Conservation (phyloP, 768 basidiomycete genomes). For the Tulasnella calospora region DNA sequence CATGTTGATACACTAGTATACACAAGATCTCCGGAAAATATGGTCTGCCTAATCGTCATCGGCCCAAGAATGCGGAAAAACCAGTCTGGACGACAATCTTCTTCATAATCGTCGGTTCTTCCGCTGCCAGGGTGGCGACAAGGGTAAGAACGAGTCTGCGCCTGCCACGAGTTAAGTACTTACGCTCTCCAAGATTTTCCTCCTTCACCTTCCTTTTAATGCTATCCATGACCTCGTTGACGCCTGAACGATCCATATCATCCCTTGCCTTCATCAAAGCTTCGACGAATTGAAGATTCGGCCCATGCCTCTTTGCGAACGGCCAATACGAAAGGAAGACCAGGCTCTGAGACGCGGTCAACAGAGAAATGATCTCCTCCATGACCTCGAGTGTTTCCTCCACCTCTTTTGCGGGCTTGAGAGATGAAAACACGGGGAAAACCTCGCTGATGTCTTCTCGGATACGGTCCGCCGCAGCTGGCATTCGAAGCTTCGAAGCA, state of each 20-base stretch:
- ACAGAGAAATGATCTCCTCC: conserved; percentile 72
- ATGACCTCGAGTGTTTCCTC: conserved; percentile 80
- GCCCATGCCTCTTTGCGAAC: conserved; percentile 91
- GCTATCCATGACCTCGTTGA: conserved; percentile 88
- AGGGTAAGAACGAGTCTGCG: not conserved
- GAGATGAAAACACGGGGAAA: conserved; percentile 73
- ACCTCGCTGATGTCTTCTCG: conserved; percentile 72
- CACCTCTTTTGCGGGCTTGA: conserved; percentile 74
- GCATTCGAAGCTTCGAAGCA: conserved; percentile 80
- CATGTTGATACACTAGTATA: conserved; percentile 2
- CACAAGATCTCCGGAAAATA: not conserved
- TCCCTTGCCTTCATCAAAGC: conserved; percentile 81
- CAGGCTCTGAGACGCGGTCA: conserved; percentile 83
- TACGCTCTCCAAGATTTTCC: conserved; percentile 75
- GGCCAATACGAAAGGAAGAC: conserved; percentile 90
- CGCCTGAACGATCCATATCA: conserved; percentile 84
- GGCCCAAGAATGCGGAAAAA: conserved; percentile 63
- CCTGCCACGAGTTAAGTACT: conserved; percentile 37
- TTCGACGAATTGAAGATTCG: conserved; percentile 88
- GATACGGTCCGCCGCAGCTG: conserved; percentile 76
- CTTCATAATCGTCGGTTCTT: conserved; percentile 87
- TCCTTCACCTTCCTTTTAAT: conserved; percentile 90
- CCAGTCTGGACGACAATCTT: conserved; percentile 71
- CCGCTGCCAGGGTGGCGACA: conserved; percentile 44
- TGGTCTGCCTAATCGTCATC: conserved; percentile 10